Evolutionary conservation across 2,329 filamentous ascomycete genomes (phyloP).

Genomic region (Trichoderma harzianum): DNA sequence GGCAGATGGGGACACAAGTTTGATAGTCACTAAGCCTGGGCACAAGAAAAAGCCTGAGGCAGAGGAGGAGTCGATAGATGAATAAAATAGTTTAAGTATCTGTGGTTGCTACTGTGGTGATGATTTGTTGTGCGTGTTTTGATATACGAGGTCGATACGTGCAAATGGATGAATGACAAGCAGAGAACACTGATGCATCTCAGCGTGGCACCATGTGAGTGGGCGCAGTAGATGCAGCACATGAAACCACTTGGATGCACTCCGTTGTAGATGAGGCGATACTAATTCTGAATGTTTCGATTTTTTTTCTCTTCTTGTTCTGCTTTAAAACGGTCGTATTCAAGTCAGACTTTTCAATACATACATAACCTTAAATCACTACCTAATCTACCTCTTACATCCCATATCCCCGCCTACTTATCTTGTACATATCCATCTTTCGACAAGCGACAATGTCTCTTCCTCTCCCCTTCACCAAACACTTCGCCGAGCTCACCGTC

Average conservation of each 20-base stretch:
- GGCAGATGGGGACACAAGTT: not conserved
- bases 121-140: not conserved
- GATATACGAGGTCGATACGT: not conserved
- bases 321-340: not conserved
- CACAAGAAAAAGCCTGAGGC: not conserved
- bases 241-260: not conserved
- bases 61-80: not conserved
- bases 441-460: not conserved
- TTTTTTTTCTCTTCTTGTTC: not conserved
- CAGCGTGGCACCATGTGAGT: not conserved
- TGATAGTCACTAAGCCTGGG: not conserved
- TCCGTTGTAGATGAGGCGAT: not conserved
- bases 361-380: not conserved
- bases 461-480: conserved; percentile 20
- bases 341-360: not conserved
- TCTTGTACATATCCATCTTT: not conserved
- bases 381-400: not conserved
- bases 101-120: not conserved
- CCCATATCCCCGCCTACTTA: not conserved
- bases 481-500: conserved; percentile 43
- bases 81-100: not conserved
- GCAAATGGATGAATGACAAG: not conserved
- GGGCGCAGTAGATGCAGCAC: not conserved
- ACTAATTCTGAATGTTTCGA: not conserved
- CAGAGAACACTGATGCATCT: not conserved